phyloP scores from a whole-genome alignment of 306 rosid genomes.

The Astragalus glycyphyllos region DNA sequence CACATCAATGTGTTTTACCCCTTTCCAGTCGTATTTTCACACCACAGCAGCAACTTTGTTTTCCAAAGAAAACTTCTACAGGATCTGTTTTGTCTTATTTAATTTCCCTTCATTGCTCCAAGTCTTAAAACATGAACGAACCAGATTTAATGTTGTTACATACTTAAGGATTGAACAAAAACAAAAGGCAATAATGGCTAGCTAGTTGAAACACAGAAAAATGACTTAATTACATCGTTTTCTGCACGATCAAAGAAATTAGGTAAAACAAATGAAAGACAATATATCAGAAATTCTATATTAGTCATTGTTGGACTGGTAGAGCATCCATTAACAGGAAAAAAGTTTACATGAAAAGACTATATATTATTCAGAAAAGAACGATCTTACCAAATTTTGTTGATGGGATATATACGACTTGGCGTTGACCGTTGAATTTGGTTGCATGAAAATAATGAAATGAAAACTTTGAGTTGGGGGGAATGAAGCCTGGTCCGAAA shows the following conservation, averaged over 20 bases:
- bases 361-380: neutral
- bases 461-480: slow-evolving; percentile 52
- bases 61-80: slow-evolving; percentile 1
- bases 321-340: neutral
- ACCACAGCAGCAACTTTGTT: slow-evolving; percentile 29
- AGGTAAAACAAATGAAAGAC: slow-evolving; percentile 10
- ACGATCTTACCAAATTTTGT: neutral
- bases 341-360: neutral
- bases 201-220: neutral
- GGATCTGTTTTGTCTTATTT: neutral
- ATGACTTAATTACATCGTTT: neutral
- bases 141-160: neutral
- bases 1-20: slow-evolving; percentile 13
- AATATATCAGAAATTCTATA: neutral
- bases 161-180: neutral
- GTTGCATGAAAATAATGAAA: neutral
- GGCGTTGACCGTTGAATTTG: slow-evolving; percentile 13
- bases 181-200: neutral
- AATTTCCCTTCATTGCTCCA: neutral
- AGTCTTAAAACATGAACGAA: slow-evolving; percentile 3
- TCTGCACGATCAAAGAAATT: neutral
- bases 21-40: slow-evolving; percentile 55
- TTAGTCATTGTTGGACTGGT: neutral
- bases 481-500: slow-evolving; percentile 95
- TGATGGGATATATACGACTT: neutral